Evolutionary conservation across 1,284 basidiomycete species (phyloP).

Genomic region (Sutorius eximius): DNA sequence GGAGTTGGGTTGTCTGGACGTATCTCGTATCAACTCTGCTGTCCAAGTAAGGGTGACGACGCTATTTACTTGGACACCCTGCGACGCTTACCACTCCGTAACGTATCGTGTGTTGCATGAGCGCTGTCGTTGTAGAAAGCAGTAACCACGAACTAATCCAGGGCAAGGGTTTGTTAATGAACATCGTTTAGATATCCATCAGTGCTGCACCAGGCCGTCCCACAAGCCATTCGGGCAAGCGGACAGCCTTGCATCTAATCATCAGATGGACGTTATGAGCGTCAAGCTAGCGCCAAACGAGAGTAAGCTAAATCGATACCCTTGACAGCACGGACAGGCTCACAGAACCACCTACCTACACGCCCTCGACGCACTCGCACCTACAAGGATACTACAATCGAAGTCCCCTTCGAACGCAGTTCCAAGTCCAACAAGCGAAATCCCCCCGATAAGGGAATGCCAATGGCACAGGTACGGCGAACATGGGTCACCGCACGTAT

Average conservation of each 20-base stretch:
- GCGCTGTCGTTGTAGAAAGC: neutral
- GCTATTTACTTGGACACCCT: neutral
- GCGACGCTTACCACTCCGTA: neutral
- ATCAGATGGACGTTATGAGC: neutral
- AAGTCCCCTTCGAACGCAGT: neutral
- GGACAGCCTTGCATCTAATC: neutral
- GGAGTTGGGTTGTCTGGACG: conserved; percentile 18
- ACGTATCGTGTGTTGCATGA: neutral
- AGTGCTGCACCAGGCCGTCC: neutral
- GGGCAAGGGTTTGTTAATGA: neutral
- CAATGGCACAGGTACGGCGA: conserved; percentile 12
- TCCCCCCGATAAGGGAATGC: neutral
- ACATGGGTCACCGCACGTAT: neutral
- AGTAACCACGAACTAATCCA: neutral
- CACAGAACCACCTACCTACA: neutral
- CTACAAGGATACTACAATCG: neutral
- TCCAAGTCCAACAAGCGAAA: neutral
- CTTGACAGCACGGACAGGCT: neutral
- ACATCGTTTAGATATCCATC: neutral
- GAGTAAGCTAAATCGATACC: neutral
- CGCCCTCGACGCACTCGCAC: neutral
- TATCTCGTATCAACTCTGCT: conserved; percentile 21
- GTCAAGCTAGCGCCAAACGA: neutral
- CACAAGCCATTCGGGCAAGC: neutral
- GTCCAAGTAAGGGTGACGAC: neutral